Percentiles rank a stretch among this genome's conserved stretches.
These are phyloP conservation scores for Dovyalis caffra DNA, from an alignment of 345 rosid species.

Conservation along the genomic window DNA sequence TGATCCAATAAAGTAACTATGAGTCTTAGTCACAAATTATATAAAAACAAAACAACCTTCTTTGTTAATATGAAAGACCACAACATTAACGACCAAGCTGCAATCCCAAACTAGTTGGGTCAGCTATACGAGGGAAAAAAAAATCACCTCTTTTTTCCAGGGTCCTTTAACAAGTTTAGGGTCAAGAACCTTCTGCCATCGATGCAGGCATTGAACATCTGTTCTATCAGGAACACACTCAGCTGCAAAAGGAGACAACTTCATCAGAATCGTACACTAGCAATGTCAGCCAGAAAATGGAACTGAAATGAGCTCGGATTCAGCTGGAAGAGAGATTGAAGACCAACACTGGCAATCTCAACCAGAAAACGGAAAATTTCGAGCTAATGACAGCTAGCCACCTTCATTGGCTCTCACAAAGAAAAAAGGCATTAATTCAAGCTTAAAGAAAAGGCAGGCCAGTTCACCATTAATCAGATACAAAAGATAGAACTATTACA, in stretches of 20 bases:
- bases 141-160: slow-evolving; percentile 18
- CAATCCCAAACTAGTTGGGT: too few relatives aligned
- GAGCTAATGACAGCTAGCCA: not conserved
- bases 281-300: not conserved
- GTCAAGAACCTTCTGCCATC: slow-evolving; percentile 32
- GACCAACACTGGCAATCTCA: not conserved
- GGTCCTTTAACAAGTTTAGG: slow-evolving; percentile 31
- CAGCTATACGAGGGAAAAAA: not conserved
- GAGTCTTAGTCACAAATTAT: not conserved
- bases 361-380: not conserved
- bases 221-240: slow-evolving; percentile 26
- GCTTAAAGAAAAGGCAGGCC: not conserved
- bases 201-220: slow-evolving; percentile 27
- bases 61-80: not conserved
- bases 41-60: not conserved
- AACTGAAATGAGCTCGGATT: not conserved
- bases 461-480: not conserved
- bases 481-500: not conserved
- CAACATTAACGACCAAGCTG: too few relatives aligned
- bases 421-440: not conserved
- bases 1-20: not conserved
- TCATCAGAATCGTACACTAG: not conserved
- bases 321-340: too few relatives aligned
- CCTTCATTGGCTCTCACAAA: not conserved
- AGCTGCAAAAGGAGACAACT: slow-evolving; percentile 9